Evolutionary conservation across 2,329 filamentous ascomycete genomes (phyloP).

Genomic region (Apiospora phragmitis): DNA sequence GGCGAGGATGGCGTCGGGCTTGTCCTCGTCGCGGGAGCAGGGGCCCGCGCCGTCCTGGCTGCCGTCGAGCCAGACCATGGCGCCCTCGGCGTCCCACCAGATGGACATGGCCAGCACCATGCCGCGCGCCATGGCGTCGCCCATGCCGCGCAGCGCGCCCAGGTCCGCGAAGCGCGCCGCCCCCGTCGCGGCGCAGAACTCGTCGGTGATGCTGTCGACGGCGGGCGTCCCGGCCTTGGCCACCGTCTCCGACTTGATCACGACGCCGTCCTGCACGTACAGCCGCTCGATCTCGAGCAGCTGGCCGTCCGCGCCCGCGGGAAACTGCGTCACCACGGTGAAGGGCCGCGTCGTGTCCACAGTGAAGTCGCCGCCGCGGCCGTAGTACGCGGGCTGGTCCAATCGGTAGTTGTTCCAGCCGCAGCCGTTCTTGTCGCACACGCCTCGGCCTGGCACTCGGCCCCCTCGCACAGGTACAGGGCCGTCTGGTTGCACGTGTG

Average conservation of each 20-base stretch:
- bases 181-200: slow-evolving; percentile 36
- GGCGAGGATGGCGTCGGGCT: slow-evolving; percentile 44
- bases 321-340: slow-evolving; percentile 39
- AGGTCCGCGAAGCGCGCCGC: slow-evolving; percentile 33
- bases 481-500: slow-evolving; percentile 36
- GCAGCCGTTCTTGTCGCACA: slow-evolving; percentile 38
- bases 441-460: slow-evolving; percentile 29
- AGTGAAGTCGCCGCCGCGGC: slow-evolving; percentile 29
- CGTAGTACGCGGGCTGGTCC: slow-evolving; percentile 33
- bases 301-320: slow-evolving; percentile 30
- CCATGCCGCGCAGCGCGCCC: slow-evolving; percentile 43
- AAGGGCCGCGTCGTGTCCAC: slow-evolving; percentile 37
- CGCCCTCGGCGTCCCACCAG: slow-evolving; percentile 50
- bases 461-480: slow-evolving; percentile 32
- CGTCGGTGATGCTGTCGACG: slow-evolving; percentile 34
- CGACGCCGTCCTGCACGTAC: slow-evolving; percentile 36
- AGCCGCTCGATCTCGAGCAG: slow-evolving; percentile 35
- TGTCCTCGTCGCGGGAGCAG: slow-evolving; percentile 49
- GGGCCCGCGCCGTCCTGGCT: slow-evolving; percentile 49
- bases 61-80: slow-evolving; percentile 57
- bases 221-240: slow-evolving; percentile 34
- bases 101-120: slow-evolving; percentile 54
- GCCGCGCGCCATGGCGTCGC: slow-evolving; percentile 41
- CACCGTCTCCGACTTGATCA: slow-evolving; percentile 33
- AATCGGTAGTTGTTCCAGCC: slow-evolving; percentile 38